Percentiles rank a stretch among this genome's conserved stretches.
Evolutionary conservation across 257 asterid genomes (phyloP).

Genomic region (Eucommia ulmoides): DNA sequence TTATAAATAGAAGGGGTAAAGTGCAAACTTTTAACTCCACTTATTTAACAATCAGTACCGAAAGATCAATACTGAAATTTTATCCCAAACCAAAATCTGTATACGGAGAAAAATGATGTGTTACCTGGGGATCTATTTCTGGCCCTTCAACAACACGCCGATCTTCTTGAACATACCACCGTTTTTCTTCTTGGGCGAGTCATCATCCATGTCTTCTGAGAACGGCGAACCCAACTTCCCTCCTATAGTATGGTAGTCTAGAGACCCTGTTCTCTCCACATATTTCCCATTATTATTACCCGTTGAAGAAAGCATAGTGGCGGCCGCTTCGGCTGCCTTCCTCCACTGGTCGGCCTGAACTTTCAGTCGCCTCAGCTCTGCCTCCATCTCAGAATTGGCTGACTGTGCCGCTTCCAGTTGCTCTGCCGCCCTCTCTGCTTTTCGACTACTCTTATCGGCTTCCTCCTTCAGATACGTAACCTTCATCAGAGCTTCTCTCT

Average conservation of each 20-base stretch:
- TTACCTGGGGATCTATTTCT: conserved; percentile 53
- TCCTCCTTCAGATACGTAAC: conserved; percentile 55
- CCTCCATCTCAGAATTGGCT: conserved; percentile 58
- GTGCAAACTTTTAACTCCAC: no score
- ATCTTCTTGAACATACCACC: conserved; percentile 80
- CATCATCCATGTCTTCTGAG: conserved; percentile 59
- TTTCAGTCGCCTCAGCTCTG: conserved; percentile 63
- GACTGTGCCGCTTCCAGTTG: conserved; percentile 76
- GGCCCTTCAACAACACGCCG: conserved; percentile 67
- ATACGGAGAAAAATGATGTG: no score
- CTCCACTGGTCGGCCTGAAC: conserved; percentile 97
- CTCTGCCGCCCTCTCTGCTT: conserved; percentile 39
- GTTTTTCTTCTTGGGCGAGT: conserved; percentile 66
- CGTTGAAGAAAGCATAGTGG: conserved; percentile 64
- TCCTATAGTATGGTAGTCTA: conserved; percentile 56
- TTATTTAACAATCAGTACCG: no score
- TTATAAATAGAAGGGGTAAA: no score
- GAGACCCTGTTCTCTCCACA: conserved; percentile 44
- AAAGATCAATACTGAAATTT: no score
- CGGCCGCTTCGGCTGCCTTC: conserved; percentile 94
- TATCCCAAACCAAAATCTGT: no score
- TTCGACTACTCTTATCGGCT: conserved; percentile 50
- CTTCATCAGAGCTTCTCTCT: conserved; percentile 49
- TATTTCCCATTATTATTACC: conserved; percentile 44
- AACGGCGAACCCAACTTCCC: conserved; percentile 50